phyloP scores from a whole-genome alignment of 176 grass and related monocot genomes.

The Oryza brachyantha region DNA sequence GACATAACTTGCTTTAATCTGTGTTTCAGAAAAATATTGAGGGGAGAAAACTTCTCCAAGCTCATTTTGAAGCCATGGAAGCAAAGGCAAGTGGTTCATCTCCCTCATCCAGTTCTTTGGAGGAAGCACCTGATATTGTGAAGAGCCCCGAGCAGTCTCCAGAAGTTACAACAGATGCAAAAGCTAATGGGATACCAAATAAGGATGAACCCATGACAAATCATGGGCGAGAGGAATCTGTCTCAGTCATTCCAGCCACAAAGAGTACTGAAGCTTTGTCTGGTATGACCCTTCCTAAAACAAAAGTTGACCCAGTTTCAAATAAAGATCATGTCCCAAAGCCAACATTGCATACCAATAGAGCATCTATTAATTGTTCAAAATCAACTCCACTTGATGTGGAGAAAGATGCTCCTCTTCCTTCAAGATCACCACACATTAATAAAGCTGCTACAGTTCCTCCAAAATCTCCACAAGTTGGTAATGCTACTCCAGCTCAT shows the following conservation, averaged over 20 bases:
- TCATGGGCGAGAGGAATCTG: slow-evolving; percentile 27
- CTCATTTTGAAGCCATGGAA: slow-evolving; percentile 57
- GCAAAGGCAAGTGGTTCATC: slow-evolving; percentile 41
- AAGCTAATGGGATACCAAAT: slow-evolving; percentile 25
- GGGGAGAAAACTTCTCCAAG: slow-evolving; percentile 59
- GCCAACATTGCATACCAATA: slow-evolving; percentile 26
- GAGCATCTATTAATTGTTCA: slow-evolving; percentile 19
- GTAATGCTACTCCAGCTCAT: slow-evolving; percentile 14
- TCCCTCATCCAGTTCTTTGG: slow-evolving; percentile 51
- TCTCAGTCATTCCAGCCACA: slow-evolving; percentile 15
- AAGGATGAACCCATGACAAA: slow-evolving; percentile 30
- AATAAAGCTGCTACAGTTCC: slow-evolving; percentile 15
- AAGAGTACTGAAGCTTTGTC: slow-evolving; percentile 20
- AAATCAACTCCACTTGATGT: slow-evolving; percentile 34
- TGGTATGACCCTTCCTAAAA: slow-evolving; percentile 8
- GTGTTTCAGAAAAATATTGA: slow-evolving; percentile 51
- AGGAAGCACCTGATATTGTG: slow-evolving; percentile 40
- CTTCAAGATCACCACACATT: slow-evolving; percentile 31
- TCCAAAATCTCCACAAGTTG: slow-evolving; percentile 13
- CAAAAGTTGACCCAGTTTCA: slow-evolving; percentile 34
- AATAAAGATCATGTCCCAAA: slow-evolving; percentile 31
- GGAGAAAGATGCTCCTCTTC: slow-evolving; percentile 34
- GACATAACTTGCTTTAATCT: slow-evolving; percentile 26
- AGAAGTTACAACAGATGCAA: slow-evolving; percentile 29
- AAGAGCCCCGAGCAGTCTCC: slow-evolving; percentile 29